Conservation (phyloP, 768 basidiomycete genomes). For the Rhizopogon vesiculosus region DNA sequence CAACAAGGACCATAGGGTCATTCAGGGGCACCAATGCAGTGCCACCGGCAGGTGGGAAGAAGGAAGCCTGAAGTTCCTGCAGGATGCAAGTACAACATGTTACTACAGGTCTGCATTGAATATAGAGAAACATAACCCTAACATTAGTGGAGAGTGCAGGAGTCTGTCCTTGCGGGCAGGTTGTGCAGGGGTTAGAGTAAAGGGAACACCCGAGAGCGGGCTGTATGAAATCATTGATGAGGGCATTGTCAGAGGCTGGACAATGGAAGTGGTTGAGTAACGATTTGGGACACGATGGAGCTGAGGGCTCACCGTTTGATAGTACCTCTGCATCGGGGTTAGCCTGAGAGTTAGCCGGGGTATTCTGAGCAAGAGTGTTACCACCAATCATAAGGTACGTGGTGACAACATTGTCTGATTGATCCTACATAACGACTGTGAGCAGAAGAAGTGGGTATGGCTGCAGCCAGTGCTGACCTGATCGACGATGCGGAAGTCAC, state of each 20-base stretch:
- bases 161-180: slow-evolving; percentile 13
- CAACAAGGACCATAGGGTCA: slow-evolving; percentile 21
- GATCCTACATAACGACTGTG: slow-evolving; percentile 13
- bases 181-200: slow-evolving; percentile 22
- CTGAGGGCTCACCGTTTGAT: slow-evolving; percentile 14
- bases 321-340: slow-evolving; percentile 19
- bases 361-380: slow-evolving; percentile 23
- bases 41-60: slow-evolving; percentile 19
- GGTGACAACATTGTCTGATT: slow-evolving; percentile 23
- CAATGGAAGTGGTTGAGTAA: not conserved
- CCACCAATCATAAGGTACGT: slow-evolving; percentile 19
- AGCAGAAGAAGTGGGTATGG: not conserved
- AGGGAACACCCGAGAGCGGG: slow-evolving; percentile 20
- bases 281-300: not conserved
- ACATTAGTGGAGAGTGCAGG: slow-evolving; percentile 21
- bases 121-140: not conserved
- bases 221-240: slow-evolving; percentile 20
- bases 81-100: not conserved
- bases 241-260: slow-evolving; percentile 22
- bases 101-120: not conserved
- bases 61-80: slow-evolving; percentile 19
- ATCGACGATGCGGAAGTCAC: slow-evolving; percentile 22
- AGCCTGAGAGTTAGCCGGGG: slow-evolving; percentile 18
- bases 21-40: slow-evolving; percentile 21
- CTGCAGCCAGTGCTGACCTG: slow-evolving; percentile 6